Base-by-base conservation (phyloP, 2,329 filamentous ascomycete species). In the Alternaria sp. region DNA sequence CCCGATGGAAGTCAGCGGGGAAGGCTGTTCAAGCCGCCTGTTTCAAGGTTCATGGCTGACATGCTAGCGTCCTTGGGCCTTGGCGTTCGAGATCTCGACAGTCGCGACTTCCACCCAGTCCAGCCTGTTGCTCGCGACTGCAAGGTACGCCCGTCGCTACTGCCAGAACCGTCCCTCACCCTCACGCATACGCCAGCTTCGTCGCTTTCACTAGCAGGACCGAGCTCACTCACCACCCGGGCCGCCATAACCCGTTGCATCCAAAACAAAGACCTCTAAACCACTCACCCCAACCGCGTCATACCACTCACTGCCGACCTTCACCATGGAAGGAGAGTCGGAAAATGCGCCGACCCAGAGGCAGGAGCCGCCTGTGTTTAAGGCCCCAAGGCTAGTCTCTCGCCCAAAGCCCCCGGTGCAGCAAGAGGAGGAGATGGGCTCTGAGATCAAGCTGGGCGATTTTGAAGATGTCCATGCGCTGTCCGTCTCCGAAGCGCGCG, bases 401-500 rank as follows among this genome's bases (percentile, higher is more conserved):
- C 75, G 76, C 43, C 75, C 75, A 86, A 63, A 92, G 91, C 81
- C 90, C 89, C 65, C 83, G 85, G 45, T 86, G 87, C 49, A 86
- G 88, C 59, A 91, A 76, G 94, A 97, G 78, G 94, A 98, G 80
- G 93, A 97, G 82, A 94, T 94, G 25, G 89, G 90, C 51, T 84
- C 87, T 8, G 88, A 89, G 57, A 88, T 98, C 66, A 92, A 90
- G 78, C 90, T 99, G 11, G 95, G 95, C 81, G 94, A 97, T 78
- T 97, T 98, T 81, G 89, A 96, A 72, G 86, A 94, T 74, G 93
- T 96, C 68, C 93, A 95, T 77, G 94, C 94, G 6, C 85, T 99
- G 64, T 97, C 94, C 46, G 87, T 97, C 54, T 97, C 93, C 34
- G 95, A 98, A 82, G 94, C 95, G 2, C 88, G 93, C 70, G 87